phyloP scores from a whole-genome alignment of 805 yeast genomes.

The Candida dendrica region DNA sequence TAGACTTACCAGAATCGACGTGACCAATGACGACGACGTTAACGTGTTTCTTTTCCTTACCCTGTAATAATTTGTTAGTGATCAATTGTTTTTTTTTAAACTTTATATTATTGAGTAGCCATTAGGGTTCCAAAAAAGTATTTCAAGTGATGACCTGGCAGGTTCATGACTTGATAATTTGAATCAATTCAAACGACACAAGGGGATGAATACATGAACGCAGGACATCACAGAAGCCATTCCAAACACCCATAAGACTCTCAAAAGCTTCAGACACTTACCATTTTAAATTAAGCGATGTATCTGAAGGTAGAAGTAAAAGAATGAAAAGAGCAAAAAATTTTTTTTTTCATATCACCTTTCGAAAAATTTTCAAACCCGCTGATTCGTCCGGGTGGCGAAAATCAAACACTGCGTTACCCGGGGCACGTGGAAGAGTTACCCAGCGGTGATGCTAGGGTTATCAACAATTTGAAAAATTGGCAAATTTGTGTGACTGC shows the following conservation, averaged over 20 bases:
- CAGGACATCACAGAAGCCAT: background rate
- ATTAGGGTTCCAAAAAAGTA: background rate
- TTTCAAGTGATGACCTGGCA: background rate
- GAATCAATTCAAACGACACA: background rate
- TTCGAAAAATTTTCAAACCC: too few relatives aligned
- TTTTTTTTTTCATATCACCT: background rate
- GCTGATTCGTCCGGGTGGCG: background rate
- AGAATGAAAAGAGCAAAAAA: too few relatives aligned
- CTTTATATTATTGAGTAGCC: background rate
- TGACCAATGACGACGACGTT: slow-evolving; percentile 99
- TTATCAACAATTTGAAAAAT: too few relatives aligned
- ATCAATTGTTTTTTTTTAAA: slow-evolving; percentile 1
- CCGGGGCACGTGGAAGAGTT: too few relatives aligned
- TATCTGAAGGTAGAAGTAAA: background rate
- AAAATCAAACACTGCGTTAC: too few relatives aligned
- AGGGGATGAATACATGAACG: too few relatives aligned
- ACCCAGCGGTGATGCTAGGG: too few relatives aligned
- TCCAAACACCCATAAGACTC: background rate
- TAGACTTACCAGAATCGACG: slow-evolving; percentile 99
- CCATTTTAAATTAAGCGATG: background rate
- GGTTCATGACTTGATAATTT: background rate
- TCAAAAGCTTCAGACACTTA: background rate
- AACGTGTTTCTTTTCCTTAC: slow-evolving; percentile 96
- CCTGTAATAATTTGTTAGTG: slow-evolving; percentile 36
- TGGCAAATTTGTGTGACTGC: too few relatives aligned